These are phyloP conservation scores for Penicillium odoratum DNA, from an alignment of 495 filamentous ascomycete species.

Conservation along the genomic window DNA sequence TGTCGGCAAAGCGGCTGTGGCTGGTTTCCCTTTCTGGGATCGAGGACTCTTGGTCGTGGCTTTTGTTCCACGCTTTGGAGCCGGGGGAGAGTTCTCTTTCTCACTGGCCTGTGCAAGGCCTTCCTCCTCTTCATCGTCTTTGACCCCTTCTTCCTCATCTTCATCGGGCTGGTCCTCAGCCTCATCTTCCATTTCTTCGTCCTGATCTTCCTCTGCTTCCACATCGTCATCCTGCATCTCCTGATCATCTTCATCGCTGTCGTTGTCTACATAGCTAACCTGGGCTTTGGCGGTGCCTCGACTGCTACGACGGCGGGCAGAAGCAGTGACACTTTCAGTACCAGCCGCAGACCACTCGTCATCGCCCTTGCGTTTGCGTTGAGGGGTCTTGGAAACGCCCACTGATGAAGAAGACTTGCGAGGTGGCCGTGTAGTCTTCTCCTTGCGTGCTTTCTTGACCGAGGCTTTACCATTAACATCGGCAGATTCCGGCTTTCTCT, in stretches of 20 bases:
- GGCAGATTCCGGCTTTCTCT: conserved; percentile 48
- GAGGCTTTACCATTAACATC: conserved; percentile 33
- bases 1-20: conserved; percentile 34
- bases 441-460: conserved; percentile 48
- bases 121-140: conserved; percentile 20
- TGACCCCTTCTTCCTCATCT: conserved; percentile 15
- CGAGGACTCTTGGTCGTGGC: conserved; percentile 14
- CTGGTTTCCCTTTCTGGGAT: conserved; percentile 8
- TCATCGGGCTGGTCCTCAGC: conserved; percentile 15
- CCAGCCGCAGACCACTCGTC: conserved; percentile 46
- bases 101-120: conserved; percentile 23
- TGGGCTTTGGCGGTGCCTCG: conserved; percentile 31
- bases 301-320: conserved; percentile 44
- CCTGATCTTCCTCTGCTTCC: conserved; percentile 29
- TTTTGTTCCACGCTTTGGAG: conserved; percentile 24
- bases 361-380: conserved; percentile 44
- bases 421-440: conserved; percentile 30
- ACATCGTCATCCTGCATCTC: conserved; percentile 46
- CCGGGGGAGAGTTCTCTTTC: conserved; percentile 28
- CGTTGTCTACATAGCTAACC: conserved; percentile 56
- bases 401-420: conserved; percentile 42
- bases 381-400: conserved; percentile 37
- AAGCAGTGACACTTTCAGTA: conserved; percentile 20
- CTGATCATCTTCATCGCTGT: conserved; percentile 54
- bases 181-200: conserved; percentile 25